Evolutionary conservation across 345 rosid genomes (phyloP).

Genomic region (Euphorbia pulcherrima): DNA sequence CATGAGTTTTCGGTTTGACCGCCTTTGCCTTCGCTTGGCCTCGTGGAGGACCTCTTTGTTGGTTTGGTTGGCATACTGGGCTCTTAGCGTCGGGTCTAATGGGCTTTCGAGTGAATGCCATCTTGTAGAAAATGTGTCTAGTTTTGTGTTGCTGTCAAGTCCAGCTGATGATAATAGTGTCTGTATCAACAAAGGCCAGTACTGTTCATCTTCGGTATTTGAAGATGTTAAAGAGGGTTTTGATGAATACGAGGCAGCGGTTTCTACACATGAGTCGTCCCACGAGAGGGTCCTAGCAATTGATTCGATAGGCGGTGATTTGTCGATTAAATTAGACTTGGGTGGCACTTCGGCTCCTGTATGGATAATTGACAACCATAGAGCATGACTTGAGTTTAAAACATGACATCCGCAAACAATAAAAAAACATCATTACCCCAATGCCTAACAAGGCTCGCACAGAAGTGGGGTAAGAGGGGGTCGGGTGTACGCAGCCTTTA

Average conservation of each 20-base stretch:
- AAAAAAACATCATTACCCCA: background rate
- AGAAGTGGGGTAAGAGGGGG: no score
- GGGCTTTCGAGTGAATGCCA: slow-evolving; percentile 83
- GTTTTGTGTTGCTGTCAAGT: slow-evolving; percentile 36
- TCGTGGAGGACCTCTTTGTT: slow-evolving; percentile 57
- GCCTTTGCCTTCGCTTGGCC: slow-evolving; percentile 60
- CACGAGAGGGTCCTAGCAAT: slow-evolving; percentile 55
- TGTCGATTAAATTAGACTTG: slow-evolving; percentile 69
- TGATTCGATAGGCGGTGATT: slow-evolving; percentile 69
- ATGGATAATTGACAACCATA: background rate
- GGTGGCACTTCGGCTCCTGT: slow-evolving; percentile 48
- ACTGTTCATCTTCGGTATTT: slow-evolving; percentile 46
- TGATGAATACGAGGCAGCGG: slow-evolving; percentile 37
- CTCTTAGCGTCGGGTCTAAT: slow-evolving; percentile 66
- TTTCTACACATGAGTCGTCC: slow-evolving; percentile 43
- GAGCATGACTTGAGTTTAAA: background rate
- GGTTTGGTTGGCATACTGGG: slow-evolving; percentile 37
- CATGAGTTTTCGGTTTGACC: slow-evolving; percentile 58
- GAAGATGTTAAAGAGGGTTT: slow-evolving; percentile 30
- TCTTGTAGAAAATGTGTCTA: slow-evolving; percentile 33
- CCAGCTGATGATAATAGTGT: slow-evolving; percentile 51
- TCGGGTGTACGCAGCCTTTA: no score
- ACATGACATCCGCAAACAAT: background rate
- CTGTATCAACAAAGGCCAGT: slow-evolving; percentile 57
- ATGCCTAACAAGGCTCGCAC: no score